Percentiles rank a stretch among this genome's conserved stretches.
These are phyloP conservation scores for Musa schizocarpa DNA, from an alignment of 176 grass and related monocot species.

Conservation along the genomic window DNA sequence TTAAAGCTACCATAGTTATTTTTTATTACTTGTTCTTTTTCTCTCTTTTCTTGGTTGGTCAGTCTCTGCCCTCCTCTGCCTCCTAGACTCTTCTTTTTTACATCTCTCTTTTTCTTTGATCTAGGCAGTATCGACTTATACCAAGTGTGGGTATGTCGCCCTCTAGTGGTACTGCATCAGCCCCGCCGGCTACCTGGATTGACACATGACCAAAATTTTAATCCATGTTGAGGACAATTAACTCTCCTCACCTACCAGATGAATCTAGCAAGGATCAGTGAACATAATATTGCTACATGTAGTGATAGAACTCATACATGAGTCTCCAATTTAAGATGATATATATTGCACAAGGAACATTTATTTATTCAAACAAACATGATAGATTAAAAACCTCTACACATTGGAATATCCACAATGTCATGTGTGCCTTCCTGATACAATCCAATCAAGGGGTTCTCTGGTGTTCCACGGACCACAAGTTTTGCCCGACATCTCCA, in stretches of 20 bases:
- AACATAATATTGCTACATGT: background rate
- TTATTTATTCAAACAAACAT: background rate
- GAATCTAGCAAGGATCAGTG: background rate
- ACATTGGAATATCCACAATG: slow-evolving; percentile 68
- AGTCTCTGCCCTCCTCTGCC: too few relatives aligned
- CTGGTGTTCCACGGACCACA: slow-evolving; percentile 68
- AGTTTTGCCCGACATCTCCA: slow-evolving; percentile 95
- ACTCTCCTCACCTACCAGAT: background rate
- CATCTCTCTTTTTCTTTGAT: too few relatives aligned
- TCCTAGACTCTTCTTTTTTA: too few relatives aligned
- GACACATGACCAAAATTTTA: too few relatives aligned
- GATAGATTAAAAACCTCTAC: slow-evolving; percentile 48
- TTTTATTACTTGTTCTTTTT: too few relatives aligned
- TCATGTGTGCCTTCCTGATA: slow-evolving; percentile 90
- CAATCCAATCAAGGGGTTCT: slow-evolving; percentile 62
- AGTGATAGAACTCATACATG: background rate
- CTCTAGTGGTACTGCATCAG: too few relatives aligned
- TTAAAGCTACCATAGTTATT: too few relatives aligned
- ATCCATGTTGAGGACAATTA: background rate
- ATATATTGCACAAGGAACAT: background rate
- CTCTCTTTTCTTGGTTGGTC: too few relatives aligned
- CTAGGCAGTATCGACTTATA: too few relatives aligned
- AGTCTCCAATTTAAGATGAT: background rate
- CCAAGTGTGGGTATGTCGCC: too few relatives aligned
- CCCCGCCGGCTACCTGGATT: too few relatives aligned